These are phyloP conservation scores for Austroboletus niveus DNA, from an alignment of 1,284 basidiomycete genomes.

Conservation along the genomic window DNA sequence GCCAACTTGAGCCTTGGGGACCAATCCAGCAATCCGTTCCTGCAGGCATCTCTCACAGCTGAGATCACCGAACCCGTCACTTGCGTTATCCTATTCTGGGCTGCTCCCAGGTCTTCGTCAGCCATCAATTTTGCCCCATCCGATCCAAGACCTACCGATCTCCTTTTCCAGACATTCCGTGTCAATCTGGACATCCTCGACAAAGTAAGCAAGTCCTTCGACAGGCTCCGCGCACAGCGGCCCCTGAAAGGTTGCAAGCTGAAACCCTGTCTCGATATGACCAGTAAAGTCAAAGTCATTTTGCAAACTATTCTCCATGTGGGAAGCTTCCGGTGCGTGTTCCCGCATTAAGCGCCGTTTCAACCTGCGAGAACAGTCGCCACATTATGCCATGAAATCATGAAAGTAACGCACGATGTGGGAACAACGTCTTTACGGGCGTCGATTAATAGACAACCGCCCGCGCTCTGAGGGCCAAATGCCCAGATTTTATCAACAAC, in stretches of 20 bases:
- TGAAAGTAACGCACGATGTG: constrained; percentile 50
- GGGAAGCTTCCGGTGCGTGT: constrained; percentile 34
- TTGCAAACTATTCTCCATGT: constrained; percentile 27
- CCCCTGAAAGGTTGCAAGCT: constrained; percentile 91
- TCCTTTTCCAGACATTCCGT: constrained; percentile 60
- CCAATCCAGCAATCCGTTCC: constrained; percentile 92
- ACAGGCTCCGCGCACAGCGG: constrained; percentile 96
- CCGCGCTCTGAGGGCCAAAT: constrained; percentile 88
- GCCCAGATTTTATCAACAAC: constrained; percentile 81
- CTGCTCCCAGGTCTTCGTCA: constrained; percentile 37
- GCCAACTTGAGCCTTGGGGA: constrained; percentile 95
- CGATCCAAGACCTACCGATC: constrained; percentile 46
- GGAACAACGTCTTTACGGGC: constrained; percentile 42
- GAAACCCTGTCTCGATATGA: constrained; percentile 91
- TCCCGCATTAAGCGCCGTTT: constrained; percentile 45
- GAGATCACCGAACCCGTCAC: constrained; percentile 90
- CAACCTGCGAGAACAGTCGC: constrained; percentile 39
- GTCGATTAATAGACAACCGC: constrained; percentile 88
- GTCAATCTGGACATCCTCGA: constrained; percentile 75
- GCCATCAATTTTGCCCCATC: constrained; percentile 1
- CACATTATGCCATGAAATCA: constrained; percentile 5
- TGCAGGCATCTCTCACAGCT: constrained; percentile 84
- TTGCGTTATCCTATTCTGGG: constrained; percentile 68
- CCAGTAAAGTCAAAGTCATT: constrained; percentile 67
- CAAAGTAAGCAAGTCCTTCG: constrained; percentile 89